Conservation (phyloP, 2,329 filamentous ascomycete genomes). For the Xylariaceae sp. region DNA sequence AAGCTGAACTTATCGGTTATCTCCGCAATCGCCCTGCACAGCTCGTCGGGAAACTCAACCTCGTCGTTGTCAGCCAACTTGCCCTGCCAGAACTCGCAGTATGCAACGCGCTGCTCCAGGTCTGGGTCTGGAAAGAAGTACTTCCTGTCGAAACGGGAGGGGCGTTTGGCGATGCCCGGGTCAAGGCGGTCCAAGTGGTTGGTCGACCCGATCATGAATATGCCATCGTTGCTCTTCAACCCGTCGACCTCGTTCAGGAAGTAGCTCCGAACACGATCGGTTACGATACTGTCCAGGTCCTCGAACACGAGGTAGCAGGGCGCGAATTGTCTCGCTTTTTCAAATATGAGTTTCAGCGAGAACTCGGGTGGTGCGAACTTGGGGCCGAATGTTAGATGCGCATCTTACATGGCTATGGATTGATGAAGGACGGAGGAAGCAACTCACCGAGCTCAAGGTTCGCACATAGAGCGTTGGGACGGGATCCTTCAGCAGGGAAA, state of each 20-base stretch:
- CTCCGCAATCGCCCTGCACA: constrained; percentile 57
- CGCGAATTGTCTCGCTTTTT: constrained; percentile 58
- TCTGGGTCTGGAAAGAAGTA: constrained; percentile 62
- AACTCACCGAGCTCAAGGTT: constrained; percentile 37
- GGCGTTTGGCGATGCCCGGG: constrained; percentile 64
- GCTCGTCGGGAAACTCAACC: constrained; percentile 58
- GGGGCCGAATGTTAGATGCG: constrained; percentile 7
- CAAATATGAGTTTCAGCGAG: constrained; percentile 52
- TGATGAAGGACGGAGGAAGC: neutral
- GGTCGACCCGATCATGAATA: constrained; percentile 66
- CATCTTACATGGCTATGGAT: neutral
- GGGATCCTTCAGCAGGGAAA: constrained; percentile 51
- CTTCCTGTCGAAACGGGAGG: constrained; percentile 65
- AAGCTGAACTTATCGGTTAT: constrained; percentile 67
- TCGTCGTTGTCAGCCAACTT: constrained; percentile 55
- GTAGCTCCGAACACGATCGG: constrained; percentile 59
- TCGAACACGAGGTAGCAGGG: constrained; percentile 72
- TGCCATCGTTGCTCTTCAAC: constrained; percentile 66
- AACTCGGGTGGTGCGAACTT: constrained; percentile 55
- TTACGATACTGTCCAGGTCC: constrained; percentile 66
- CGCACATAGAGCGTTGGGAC: constrained; percentile 64
- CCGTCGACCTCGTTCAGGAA: constrained; percentile 74
- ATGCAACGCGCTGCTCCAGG: constrained; percentile 52
- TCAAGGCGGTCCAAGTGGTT: constrained; percentile 66
- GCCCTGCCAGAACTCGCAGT: constrained; percentile 61